Conservation (phyloP, 2,329 filamentous ascomycete genomes). For the Taxawa tesnikishii region DNA sequence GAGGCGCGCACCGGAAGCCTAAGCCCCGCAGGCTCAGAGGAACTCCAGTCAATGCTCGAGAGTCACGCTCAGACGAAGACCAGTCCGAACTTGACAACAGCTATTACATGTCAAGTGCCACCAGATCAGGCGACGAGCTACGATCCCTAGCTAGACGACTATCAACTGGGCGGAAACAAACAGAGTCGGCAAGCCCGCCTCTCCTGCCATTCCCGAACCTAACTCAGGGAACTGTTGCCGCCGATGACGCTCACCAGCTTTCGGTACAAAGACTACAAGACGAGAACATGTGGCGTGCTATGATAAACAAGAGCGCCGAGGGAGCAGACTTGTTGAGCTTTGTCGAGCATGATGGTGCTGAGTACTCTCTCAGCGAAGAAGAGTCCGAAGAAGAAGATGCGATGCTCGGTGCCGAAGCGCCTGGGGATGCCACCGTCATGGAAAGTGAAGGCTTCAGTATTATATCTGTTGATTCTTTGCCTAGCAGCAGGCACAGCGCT, state of each 20-base stretch:
- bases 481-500: constrained; percentile 13
- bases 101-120: neutral
- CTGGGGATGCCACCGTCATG: constrained; percentile 32
- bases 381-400: constrained; percentile 7
- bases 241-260: too few species aligned
- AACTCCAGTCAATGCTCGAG: neutral
- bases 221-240: too few species aligned
- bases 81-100: neutral
- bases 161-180: neutral
- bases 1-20: neutral
- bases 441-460: constrained; percentile 40
- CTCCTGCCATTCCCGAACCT: neutral
- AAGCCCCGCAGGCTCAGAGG: neutral
- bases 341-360: neutral
- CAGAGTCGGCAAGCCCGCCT: neutral
- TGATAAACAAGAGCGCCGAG: neutral
- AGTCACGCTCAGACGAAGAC: constrained; percentile 17
- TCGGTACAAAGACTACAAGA: constrained; percentile 1
- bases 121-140: too few species aligned
- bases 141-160: too few species aligned
- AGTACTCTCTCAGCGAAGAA: constrained; percentile 9
- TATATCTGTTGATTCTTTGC: constrained; percentile 35
- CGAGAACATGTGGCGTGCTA: neutral
- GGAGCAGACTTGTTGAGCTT: neutral
- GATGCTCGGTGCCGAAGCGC: constrained; percentile 4